These are phyloP conservation scores for Medicago ruthenica DNA, from an alignment of 306 rosid species.

Conservation along the genomic window DNA sequence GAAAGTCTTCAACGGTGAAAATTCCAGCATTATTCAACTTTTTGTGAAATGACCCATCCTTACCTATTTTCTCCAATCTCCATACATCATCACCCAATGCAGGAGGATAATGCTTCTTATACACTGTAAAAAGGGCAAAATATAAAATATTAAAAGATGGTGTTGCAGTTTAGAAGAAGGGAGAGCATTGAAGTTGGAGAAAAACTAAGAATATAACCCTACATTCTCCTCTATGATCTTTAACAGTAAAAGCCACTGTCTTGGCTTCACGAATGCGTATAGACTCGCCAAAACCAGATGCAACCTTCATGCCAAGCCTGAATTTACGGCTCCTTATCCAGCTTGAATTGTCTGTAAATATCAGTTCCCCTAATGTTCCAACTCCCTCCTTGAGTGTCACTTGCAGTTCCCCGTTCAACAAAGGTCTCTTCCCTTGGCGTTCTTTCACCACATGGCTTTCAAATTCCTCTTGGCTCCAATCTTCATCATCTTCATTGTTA, in stretches of 20 bases:
- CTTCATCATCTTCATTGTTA: slow-evolving; percentile 93
- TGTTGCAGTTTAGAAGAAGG: background rate
- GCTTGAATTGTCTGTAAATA: slow-evolving; percentile 96
- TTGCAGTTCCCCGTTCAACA: slow-evolving; percentile 90
- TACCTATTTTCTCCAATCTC: slow-evolving; percentile 99
- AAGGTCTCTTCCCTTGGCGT: slow-evolving; percentile 98
- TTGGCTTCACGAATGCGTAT: slow-evolving; percentile 91
- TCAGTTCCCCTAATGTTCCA: slow-evolving; percentile 92
- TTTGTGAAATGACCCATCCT: slow-evolving; percentile 99
- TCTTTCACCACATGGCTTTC: slow-evolving; percentile 96
- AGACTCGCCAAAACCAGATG: slow-evolving; percentile 80
- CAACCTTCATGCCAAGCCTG: slow-evolving; percentile 91
- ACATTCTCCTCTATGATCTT: slow-evolving; percentile 99
- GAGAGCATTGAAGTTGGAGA: slow-evolving; percentile 26
- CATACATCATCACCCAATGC: slow-evolving; percentile 85
- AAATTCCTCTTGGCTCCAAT: slow-evolving; percentile 89
- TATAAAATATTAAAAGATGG: slow-evolving; percentile 23
- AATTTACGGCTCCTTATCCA: slow-evolving; percentile 99
- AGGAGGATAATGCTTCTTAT: slow-evolving; percentile 99
- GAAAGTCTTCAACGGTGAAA: slow-evolving; percentile 78
- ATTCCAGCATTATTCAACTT: slow-evolving; percentile 66
- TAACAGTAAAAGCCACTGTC: slow-evolving; percentile 98
- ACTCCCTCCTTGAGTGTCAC: slow-evolving; percentile 96
- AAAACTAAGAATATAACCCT: slow-evolving; percentile 50
- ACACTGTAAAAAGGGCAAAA: slow-evolving; percentile 65